Percentiles rank a stretch among this genome's conserved stretches.
Evolutionary conservation across 768 basidiomycete species (phyloP).

Genomic region (Amanita jacksonii): DNA sequence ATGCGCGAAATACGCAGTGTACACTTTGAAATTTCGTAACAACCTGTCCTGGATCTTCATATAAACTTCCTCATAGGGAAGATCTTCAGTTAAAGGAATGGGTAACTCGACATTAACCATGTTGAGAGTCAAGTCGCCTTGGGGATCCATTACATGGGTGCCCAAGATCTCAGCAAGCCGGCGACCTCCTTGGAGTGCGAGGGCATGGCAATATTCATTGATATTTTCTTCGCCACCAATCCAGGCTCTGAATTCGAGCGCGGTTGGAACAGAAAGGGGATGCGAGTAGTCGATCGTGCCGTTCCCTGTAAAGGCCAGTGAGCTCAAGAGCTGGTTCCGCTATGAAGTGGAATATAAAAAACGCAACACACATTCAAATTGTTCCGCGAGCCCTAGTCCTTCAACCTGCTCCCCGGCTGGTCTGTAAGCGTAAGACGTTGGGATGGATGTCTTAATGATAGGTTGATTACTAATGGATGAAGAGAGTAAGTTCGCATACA

Average conservation of each 20-base stretch:
- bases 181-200: slow-evolving; percentile 61
- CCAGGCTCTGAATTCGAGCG: slow-evolving; percentile 62
- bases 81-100: slow-evolving; percentile 14
- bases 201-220: slow-evolving; percentile 54
- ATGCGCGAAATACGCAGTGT: slow-evolving; percentile 24
- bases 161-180: slow-evolving; percentile 48
- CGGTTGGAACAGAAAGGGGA: slow-evolving; percentile 45
- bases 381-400: slow-evolving; percentile 28
- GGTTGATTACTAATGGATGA: slow-evolving; percentile 47
- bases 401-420: slow-evolving; percentile 29
- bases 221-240: slow-evolving; percentile 73
- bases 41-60: slow-evolving; percentile 19
- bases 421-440: slow-evolving; percentile 42
- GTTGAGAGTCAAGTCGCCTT: slow-evolving; percentile 48
- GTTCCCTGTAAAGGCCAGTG: slow-evolving; percentile 37
- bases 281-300: slow-evolving; percentile 51
- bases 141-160: slow-evolving; percentile 50
- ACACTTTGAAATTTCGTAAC: slow-evolving; percentile 21
- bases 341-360: slow-evolving; percentile 5
- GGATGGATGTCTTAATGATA: slow-evolving; percentile 48
- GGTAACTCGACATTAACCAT: slow-evolving; percentile 46
- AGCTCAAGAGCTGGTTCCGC: not conserved
- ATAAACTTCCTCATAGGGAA: slow-evolving; percentile 16
- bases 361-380: slow-evolving; percentile 38
- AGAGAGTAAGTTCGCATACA: not conserved